These are phyloP conservation scores for Capsicum pubescens DNA, from an alignment of 257 asterid species.

Conservation along the genomic window DNA sequence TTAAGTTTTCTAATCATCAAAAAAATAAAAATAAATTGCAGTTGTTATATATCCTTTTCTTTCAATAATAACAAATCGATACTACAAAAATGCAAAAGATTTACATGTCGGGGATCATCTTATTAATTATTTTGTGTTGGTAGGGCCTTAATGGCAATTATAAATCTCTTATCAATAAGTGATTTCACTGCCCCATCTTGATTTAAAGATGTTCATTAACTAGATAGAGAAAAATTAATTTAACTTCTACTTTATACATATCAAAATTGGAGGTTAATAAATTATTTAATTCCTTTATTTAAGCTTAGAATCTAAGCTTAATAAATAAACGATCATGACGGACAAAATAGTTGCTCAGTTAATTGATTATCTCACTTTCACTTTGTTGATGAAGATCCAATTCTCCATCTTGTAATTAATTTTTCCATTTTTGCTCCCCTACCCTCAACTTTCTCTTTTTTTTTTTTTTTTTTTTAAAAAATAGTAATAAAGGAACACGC, in stretches of 20 bases:
- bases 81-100: not conserved
- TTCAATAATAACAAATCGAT: not conserved
- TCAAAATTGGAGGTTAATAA: not conserved
- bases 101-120: conserved; percentile 3
- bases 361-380: no score
- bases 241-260: not conserved
- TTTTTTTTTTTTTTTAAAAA: no score
- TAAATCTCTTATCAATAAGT: not conserved
- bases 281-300: not conserved
- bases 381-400: no score
- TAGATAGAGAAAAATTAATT: not conserved
- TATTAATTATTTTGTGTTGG: not conserved
- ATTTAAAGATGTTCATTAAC: not conserved
- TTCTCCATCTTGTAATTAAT: no score
- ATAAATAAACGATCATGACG: not conserved
- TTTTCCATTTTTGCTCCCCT: no score
- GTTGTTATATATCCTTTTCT: not conserved
- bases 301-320: not conserved
- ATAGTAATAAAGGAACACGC: not conserved
- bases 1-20: not conserved
- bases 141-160: conserved; percentile 1
- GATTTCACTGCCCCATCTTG: not conserved
- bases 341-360: no score
- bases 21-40: no score
- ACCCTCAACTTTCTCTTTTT: no score